A percentile compares a stretch with the other conserved stretches of the same genome.
Conservation (phyloP, 306 rosid species). For the Medicago ruthenica region DNA sequence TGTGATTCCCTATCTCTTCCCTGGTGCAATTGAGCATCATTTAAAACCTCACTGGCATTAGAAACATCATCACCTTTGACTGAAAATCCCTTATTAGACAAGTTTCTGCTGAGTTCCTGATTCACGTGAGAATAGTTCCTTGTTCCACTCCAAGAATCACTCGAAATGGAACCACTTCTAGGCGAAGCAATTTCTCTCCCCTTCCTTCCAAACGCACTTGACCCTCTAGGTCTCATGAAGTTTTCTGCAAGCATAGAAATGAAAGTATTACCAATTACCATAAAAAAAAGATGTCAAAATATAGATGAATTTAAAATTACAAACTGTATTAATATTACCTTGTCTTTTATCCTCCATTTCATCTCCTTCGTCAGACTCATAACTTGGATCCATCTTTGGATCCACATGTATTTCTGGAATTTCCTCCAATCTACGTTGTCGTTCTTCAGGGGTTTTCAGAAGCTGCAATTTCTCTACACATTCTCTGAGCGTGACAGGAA, state of each 20-base stretch:
- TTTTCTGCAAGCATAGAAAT: conserved; percentile 65
- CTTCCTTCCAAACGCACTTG: conserved; percentile 77
- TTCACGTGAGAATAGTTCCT: conserved; percentile 63
- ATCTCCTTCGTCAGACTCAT: conserved; percentile 91
- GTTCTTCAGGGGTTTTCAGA: conserved; percentile 94
- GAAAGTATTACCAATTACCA: conserved; percentile 22
- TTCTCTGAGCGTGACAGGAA: conserved; percentile 88
- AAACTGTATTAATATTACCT: conserved; percentile 47
- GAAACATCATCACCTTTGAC: conserved; percentile 64
- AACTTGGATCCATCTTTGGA: conserved; percentile 97
- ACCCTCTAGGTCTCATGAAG: conserved; percentile 70
- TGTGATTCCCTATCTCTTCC: conserved; percentile 81
- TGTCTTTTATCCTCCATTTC: conserved; percentile 74
- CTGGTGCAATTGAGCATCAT: conserved; percentile 61
- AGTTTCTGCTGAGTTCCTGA: conserved; percentile 71
- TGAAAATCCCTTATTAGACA: conserved; percentile 73
- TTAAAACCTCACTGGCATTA: conserved; percentile 60
- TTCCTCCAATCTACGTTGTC: conserved; percentile 95
- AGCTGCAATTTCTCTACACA: conserved; percentile 98
- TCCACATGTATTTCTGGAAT: conserved; percentile 86
- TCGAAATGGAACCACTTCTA: conserved; percentile 60
- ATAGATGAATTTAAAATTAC: conserved; percentile 15
- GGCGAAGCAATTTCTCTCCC: conserved; percentile 85
- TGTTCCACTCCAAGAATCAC: conserved; percentile 81
- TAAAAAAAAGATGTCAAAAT: not conserved